Percentiles rank a stretch among this genome's conserved stretches.
phyloP scores from a whole-genome alignment of 257 asterid species.

The Petunia secreta region DNA sequence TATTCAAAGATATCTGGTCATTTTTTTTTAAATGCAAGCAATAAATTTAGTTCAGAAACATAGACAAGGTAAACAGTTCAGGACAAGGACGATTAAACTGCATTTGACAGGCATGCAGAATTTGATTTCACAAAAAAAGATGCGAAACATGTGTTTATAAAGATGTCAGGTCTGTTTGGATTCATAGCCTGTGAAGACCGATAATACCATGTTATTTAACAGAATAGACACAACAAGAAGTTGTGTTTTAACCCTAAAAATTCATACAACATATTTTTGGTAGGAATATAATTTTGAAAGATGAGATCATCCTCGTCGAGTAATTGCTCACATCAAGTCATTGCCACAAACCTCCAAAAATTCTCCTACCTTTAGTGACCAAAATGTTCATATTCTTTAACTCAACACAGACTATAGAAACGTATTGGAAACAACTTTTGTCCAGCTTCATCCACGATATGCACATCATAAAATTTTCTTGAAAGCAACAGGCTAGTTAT shows the following conservation, averaged over 20 bases:
- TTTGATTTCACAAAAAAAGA: constrained; percentile 25
- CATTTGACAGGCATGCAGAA: constrained; percentile 9
- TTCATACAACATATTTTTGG: constrained; percentile 1
- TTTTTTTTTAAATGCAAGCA: constrained; percentile 74
- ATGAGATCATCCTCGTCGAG: background rate
- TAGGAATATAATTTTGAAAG: background rate
- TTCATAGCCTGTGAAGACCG: constrained; percentile 62
- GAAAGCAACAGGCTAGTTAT: too few relatives aligned
- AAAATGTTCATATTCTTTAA: too few relatives aligned
- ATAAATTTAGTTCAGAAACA: constrained; percentile 49
- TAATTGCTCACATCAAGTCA: background rate
- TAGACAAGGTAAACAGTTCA: constrained; percentile 20
- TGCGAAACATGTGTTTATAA: constrained; percentile 78
- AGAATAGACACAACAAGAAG: background rate
- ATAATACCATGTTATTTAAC: constrained; percentile 30
- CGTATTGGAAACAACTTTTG: too few relatives aligned
- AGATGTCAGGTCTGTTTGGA: constrained; percentile 76
- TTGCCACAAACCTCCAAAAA: background rate
- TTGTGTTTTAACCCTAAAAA: constrained; percentile 12
- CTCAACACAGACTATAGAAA: too few relatives aligned
- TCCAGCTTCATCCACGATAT: too few relatives aligned
- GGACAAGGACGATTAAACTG: constrained; percentile 21
- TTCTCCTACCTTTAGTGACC: too few relatives aligned
- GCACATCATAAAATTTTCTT: too few relatives aligned
- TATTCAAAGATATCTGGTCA: constrained; percentile 66